Conservation (phyloP, 2,329 filamentous ascomycete species). For the Blastomyces emzantsi region DNA sequence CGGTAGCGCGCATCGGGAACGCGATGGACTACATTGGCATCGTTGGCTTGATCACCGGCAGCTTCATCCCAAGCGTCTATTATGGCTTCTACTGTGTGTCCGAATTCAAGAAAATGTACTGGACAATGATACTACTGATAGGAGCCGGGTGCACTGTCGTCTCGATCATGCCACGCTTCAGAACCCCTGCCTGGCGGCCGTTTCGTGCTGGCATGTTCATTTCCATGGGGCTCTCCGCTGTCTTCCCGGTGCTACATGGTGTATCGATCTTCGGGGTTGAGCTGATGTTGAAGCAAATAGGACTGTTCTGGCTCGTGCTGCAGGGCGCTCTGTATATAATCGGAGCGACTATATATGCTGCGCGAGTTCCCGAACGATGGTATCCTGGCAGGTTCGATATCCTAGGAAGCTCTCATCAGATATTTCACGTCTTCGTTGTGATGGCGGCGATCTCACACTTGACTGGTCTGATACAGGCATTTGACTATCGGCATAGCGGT, state of each 20-base stretch:
- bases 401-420: conserved; percentile 87
- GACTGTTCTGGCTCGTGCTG: conserved; percentile 67
- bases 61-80: conserved; percentile 78
- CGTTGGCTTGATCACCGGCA: conserved; percentile 81
- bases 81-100: conserved; percentile 73
- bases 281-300: conserved; percentile 62
- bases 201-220: conserved; percentile 88
- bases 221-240: conserved; percentile 70
- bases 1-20: conserved; percentile 74
- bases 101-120: conserved; percentile 58
- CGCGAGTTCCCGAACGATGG: conserved; percentile 72
- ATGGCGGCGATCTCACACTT: conserved; percentile 74
- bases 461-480: conserved; percentile 69
- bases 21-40: conserved; percentile 94
- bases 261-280: conserved; percentile 56
- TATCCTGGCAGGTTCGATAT: conserved; percentile 77
- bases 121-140: conserved; percentile 67
- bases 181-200: conserved; percentile 72
- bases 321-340: conserved; percentile 78
- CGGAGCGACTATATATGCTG: conserved; percentile 77
- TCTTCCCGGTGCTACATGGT: conserved; percentile 76
- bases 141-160: conserved; percentile 67
- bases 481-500: conserved; percentile 69
- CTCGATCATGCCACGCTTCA: conserved; percentile 72
- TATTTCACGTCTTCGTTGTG: conserved; percentile 87